Evolutionary conservation across 768 basidiomycete genomes (phyloP), one percentile per base, ranked within the genome.

Genomic region (Boletus vermiculosoides): DNA sequence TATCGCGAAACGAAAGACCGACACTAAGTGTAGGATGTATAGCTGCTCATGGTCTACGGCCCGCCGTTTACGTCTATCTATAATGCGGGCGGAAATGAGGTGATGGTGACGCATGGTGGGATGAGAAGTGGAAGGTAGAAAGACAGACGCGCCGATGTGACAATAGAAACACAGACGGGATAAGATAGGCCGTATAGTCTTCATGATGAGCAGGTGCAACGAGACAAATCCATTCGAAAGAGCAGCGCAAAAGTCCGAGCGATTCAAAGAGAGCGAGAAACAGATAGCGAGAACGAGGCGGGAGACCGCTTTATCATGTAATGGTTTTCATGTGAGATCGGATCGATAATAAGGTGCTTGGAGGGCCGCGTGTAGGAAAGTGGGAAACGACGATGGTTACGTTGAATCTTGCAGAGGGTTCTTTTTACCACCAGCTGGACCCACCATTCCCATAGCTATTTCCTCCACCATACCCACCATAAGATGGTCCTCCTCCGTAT

Each of bases 191-290:
- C 73, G 69, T 73, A 69, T 66, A 69, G 69, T 73, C 73, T 71
- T 74, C 72, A 74, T 71, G 60, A 76, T 76, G 78, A 77, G 78
- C 75, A 75, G 75, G 70, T 76, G 74, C 75, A 78, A 80, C 78
- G 79, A 78, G 81, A 82, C 79, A 75, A 77, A 77, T 77, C 75
- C 74, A 75, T 72, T 77, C 67, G 73, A 77, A 80, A 83, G 82
- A 85, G 84, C 82, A 85, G 84, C 82, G 81, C 82, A 80, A 69
- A 61, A 74, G 74, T 79, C 73, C 75, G 71, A 67, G 62, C 28
- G 65, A 68, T 73, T 69, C 65, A 67, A 65, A 71, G 64, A 64
- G 62, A 68, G 63, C 64, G 67, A 69, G 56, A 68, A 64, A 66
- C 58, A 58, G 63, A 64, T 16, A 64, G 61, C 61, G 61, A 62